A percentile compares a stretch with the other conserved stretches of the same genome.
These are phyloP conservation scores for Raphanus sativus DNA, from an alignment of 345 rosid genomes.

Conservation along the genomic window DNA sequence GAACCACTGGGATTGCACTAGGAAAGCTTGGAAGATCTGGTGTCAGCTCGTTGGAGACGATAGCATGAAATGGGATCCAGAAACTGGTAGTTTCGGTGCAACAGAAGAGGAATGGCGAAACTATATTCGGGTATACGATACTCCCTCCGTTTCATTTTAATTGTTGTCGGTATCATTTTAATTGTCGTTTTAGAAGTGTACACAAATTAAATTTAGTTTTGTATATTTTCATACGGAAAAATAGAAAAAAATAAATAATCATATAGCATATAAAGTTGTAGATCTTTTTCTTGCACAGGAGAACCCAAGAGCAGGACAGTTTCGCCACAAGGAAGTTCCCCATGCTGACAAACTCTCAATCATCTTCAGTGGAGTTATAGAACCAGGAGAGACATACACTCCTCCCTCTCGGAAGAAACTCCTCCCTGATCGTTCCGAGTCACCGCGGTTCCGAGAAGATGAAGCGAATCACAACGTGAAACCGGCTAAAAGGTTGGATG, in stretches of 20 bases:
- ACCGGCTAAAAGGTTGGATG: constrained; percentile 21
- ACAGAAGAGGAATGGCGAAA: constrained; percentile 48
- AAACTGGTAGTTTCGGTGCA: constrained; percentile 43
- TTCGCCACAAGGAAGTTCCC: constrained; percentile 46
- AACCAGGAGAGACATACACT: constrained; percentile 40
- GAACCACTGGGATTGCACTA: constrained; percentile 52
- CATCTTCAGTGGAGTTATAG: constrained; percentile 41
- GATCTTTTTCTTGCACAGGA: constrained; percentile 26
- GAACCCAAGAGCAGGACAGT: constrained; percentile 49
- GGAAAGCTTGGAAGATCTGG: constrained; percentile 58
- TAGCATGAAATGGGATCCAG: constrained; percentile 55
- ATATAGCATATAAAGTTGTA: too few relatives aligned
- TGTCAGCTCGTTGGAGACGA: constrained; percentile 43
- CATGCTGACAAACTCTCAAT: constrained; percentile 45
- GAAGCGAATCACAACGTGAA: not conserved
- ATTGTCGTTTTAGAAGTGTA: too few relatives aligned
- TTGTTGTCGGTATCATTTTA: too few relatives aligned
- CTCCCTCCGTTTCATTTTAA: too few relatives aligned
- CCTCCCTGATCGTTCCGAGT: constrained; percentile 20
- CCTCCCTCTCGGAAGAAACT: constrained; percentile 34
- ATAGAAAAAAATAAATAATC: too few relatives aligned
- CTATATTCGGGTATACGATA: constrained; percentile 35
- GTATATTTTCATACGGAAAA: too few relatives aligned
- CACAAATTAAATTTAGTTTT: too few relatives aligned
- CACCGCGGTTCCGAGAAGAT: constrained; percentile 24